Conservation (phyloP, 495 filamentous ascomycete species). For the Immersiella caudata region DNA sequence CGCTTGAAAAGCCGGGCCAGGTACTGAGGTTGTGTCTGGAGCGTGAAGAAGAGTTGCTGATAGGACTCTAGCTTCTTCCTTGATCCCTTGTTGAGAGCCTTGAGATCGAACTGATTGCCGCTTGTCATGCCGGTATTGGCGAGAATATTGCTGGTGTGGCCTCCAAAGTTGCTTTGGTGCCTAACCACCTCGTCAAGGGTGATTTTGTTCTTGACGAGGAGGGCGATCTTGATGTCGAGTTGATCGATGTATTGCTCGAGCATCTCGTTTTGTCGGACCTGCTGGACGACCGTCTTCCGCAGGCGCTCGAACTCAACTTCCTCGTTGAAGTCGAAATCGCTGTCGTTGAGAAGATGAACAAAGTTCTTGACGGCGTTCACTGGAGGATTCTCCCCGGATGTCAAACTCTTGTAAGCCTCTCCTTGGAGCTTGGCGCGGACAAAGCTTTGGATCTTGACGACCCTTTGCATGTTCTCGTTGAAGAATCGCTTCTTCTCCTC, state of each 20-base stretch:
- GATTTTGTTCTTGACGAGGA: slow-evolving; percentile 99
- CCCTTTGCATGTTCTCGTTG: slow-evolving; percentile 96
- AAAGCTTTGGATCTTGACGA: slow-evolving; percentile 97
- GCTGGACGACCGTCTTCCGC: slow-evolving; percentile 92
- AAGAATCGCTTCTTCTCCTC: slow-evolving; percentile 85
- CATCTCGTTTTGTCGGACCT: slow-evolving; percentile 95
- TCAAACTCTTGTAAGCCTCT: slow-evolving; percentile 94
- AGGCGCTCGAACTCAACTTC: slow-evolving; percentile 94
- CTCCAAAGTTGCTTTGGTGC: slow-evolving; percentile 95
- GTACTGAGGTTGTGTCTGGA: slow-evolving; percentile 96
- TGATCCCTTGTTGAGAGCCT: slow-evolving; percentile 95
- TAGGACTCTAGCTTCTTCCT: slow-evolving; percentile 94
- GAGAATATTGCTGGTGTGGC: slow-evolving; percentile 82
- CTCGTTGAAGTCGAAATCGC: slow-evolving; percentile 98
- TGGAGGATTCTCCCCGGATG: slow-evolving; percentile 95
- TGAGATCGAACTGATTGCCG: slow-evolving; percentile 91
- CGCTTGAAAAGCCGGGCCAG: slow-evolving; percentile 83
- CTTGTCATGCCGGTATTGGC: slow-evolving; percentile 86
- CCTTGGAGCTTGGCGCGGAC: slow-evolving; percentile 91
- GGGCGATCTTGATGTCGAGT: slow-evolving; percentile 96
- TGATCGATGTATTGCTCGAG: slow-evolving; percentile 98
- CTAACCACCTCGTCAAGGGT: slow-evolving; percentile 96
- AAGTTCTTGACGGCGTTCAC: slow-evolving; percentile 97
- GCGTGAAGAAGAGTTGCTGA: slow-evolving; percentile 95
- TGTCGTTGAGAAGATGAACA: slow-evolving; percentile 96